Evolutionary conservation across 768 basidiomycete species (phyloP).

Genomic region (Boletus insuetus): DNA sequence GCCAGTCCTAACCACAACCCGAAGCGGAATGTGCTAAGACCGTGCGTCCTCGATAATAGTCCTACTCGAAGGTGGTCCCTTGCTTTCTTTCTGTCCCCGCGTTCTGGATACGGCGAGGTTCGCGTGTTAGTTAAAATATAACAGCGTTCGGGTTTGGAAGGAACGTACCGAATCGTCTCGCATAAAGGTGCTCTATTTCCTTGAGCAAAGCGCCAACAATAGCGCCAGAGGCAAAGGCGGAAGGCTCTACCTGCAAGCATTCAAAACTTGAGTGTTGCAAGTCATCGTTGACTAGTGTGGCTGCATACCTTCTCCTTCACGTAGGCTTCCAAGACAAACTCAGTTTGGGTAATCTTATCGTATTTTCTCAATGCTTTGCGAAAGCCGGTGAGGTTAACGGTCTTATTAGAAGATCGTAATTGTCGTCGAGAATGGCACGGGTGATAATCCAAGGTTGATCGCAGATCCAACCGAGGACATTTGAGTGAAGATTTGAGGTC

Average conservation of each 20-base stretch:
- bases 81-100: constrained; percentile 80
- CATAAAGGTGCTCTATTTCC: constrained; percentile 75
- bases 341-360: constrained; percentile 71
- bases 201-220: constrained; percentile 64
- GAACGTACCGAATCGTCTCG: constrained; percentile 68
- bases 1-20: constrained; percentile 73
- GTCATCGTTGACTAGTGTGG: neutral
- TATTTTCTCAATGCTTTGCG: constrained; percentile 85
- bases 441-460: neutral
- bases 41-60: constrained; percentile 51
- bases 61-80: constrained; percentile 59
- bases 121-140: neutral
- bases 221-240: constrained; percentile 63
- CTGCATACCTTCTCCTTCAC: constrained; percentile 68
- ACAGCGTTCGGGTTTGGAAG: neutral
- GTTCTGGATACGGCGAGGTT: constrained; percentile 32
- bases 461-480: neutral
- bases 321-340: constrained; percentile 67
- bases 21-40: constrained; percentile 71
- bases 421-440: neutral
- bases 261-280: neutral
- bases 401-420: constrained; percentile 37
- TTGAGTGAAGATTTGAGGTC: neutral
- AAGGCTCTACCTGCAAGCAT: constrained; percentile 56
- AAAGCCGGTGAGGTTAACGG: constrained; percentile 88